phyloP scores from a whole-genome alignment of 805 yeast species.

The Pichia gijzeniarum region DNA sequence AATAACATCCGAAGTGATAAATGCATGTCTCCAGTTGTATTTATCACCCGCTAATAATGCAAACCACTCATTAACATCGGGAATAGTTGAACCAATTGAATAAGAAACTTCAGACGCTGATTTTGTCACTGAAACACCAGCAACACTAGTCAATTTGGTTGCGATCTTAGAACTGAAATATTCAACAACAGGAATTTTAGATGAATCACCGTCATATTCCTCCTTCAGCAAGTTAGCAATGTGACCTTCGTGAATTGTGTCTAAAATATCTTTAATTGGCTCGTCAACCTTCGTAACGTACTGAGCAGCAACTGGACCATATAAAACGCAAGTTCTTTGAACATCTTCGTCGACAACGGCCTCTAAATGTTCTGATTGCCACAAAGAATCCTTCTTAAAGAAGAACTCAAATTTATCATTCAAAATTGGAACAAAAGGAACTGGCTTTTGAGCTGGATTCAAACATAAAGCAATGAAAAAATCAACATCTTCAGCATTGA shows the following conservation, averaged over 20 bases:
- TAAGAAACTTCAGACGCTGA: slow-evolving; percentile 30
- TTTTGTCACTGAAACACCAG: slow-evolving; percentile 33
- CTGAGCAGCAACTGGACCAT: slow-evolving; percentile 98
- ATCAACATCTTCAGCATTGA: slow-evolving; percentile 94
- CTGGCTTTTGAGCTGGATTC: slow-evolving; percentile 89
- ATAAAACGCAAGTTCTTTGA: slow-evolving; percentile 97
- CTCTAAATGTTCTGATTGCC: slow-evolving; percentile 98
- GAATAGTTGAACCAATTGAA: slow-evolving; percentile 33
- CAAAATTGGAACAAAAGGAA: slow-evolving; percentile 93
- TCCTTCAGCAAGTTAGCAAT: slow-evolving; percentile 62
- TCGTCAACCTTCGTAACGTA: slow-evolving; percentile 81
- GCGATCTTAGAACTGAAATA: slow-evolving; percentile 72
- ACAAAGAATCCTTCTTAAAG: slow-evolving; percentile 97
- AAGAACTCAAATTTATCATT: slow-evolving; percentile 92
- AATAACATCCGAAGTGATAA: slow-evolving; percentile 68
- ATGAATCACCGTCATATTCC: slow-evolving; percentile 60
- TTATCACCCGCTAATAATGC: slow-evolving; percentile 70
- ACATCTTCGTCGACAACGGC: slow-evolving; percentile 95
- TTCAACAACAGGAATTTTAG: slow-evolving; percentile 81
- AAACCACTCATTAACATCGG: slow-evolving; percentile 57
- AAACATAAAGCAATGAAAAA: slow-evolving; percentile 79
- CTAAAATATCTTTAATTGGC: slow-evolving; percentile 88
- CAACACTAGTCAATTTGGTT: slow-evolving; percentile 30
- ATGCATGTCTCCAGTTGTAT: slow-evolving; percentile 87
- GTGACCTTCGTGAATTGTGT: slow-evolving; percentile 86